Conservation (phyloP, 305 asterid genomes). For the Solanum hybrid region DNA sequence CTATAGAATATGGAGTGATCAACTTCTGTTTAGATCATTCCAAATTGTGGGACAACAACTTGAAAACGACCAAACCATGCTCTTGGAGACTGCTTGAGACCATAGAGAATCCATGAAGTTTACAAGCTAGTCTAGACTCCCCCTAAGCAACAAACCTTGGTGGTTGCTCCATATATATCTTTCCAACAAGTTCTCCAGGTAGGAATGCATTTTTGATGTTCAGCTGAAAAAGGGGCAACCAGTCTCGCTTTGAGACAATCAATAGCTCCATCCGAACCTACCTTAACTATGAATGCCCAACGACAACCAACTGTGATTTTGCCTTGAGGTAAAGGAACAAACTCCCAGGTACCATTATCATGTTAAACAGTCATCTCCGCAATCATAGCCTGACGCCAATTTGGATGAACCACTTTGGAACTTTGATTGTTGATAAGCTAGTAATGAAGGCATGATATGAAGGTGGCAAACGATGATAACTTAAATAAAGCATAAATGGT, state of each 20-base stretch:
- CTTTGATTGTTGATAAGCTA: background rate
- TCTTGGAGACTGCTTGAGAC: background rate
- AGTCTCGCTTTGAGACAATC: background rate
- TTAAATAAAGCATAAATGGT: background rate
- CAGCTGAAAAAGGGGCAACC: background rate
- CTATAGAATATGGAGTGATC: background rate
- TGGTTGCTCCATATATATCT: background rate
- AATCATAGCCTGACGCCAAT: background rate
- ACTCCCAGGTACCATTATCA: background rate
- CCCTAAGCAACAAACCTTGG: background rate
- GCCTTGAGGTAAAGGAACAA: background rate
- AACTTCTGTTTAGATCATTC: background rate
- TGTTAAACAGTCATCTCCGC: background rate
- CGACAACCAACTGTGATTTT: background rate
- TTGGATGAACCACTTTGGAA: background rate
- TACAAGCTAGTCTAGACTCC: background rate
- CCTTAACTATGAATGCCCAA: background rate
- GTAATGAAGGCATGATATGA: background rate
- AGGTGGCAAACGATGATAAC: background rate
- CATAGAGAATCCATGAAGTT: background rate
- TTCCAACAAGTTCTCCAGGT: background rate
- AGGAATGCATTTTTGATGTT: background rate
- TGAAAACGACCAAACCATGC: background rate
- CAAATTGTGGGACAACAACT: background rate
- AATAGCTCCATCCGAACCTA: background rate